Percentiles rank a stretch among this genome's conserved stretches.
Conservation (phyloP, 139 green algal species). For the Auxenochlorella pyrenoidosa region DNA sequence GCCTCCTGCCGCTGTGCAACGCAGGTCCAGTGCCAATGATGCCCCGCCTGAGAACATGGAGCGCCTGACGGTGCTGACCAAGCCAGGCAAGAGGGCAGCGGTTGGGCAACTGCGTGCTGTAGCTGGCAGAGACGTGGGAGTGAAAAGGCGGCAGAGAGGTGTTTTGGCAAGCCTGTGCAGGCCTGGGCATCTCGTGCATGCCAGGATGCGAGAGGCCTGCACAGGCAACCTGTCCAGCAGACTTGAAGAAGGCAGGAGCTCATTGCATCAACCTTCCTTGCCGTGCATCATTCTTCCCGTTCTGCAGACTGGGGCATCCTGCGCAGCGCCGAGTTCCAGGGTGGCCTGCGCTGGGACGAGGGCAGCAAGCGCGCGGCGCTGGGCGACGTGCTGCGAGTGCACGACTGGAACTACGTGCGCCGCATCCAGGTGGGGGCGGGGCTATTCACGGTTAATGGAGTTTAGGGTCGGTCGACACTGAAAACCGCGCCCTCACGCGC, state of each 20-base stretch:
- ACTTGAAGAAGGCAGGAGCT: too few species aligned
- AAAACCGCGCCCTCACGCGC: too few species aligned
- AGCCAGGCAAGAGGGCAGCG: constrained; percentile 33
- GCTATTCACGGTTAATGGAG: too few species aligned
- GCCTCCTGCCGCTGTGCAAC: neutral
- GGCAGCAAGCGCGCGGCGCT: constrained; percentile 46
- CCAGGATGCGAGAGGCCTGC: too few species aligned
- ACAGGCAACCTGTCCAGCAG: too few species aligned
- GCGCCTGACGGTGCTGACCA: constrained; percentile 77
- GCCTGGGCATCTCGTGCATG: too few species aligned
- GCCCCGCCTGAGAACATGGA: constrained; percentile 86
- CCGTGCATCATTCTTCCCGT: too few species aligned
- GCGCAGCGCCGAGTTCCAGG: constrained; percentile 59
- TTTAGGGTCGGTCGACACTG: too few species aligned
- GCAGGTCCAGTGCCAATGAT: constrained; percentile 38
- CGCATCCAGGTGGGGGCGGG: constrained; percentile 60
- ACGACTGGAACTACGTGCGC: constrained; percentile 89
- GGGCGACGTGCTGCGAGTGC: constrained; percentile 83
- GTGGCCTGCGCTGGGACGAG: constrained; percentile 63
- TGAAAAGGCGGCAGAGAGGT: too few species aligned
- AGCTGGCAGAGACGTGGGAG: too few species aligned
- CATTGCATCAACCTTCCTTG: too few species aligned
- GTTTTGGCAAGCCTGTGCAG: too few species aligned
- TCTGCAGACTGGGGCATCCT: constrained; percentile 50
- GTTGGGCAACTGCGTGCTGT: neutral